Base-by-base conservation (phyloP, 1,284 basidiomycete genomes). In the Boletus semigastroideus region DNA sequence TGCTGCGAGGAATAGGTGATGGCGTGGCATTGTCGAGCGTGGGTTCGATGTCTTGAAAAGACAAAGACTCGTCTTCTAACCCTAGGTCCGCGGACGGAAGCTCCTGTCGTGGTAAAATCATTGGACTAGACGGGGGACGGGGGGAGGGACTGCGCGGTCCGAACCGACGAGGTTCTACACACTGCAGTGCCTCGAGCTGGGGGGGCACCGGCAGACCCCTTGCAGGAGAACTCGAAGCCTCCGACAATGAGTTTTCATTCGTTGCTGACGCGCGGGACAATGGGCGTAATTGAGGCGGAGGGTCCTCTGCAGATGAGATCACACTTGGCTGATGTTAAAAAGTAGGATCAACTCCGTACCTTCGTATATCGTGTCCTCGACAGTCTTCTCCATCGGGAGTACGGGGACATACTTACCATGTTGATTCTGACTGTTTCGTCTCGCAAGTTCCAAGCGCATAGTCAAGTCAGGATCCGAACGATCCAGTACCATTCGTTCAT, bases 371-470 rank as follows among this genome's bases (percentile, higher is more conserved):
- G 83, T 86, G 34, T 80, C 80, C 58, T 85, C 83, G 12, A 78
- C 62, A 5, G 78, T 75, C 17, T 65, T 65, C n/a, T 82, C 79
- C 56, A 77, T 60, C 9, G 70, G 59, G 50, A 76, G 42, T 44
- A 61, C 56, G 9, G 71, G 60, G 33, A 74, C 55, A 45, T 74
- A 73, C 42, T 77, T 76, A 16, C 74, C 76, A 54, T 80, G 76
- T 59, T 92, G 90, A 65, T 80, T 88, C 66, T 85, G 77, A 64
- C 90, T 92, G 66, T 94, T 94, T 56, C 80, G 78, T 55, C 89
- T 76, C 7, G 92, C 92, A 44, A 94, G 72, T 56, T 88, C 88
- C 49, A 94, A 71, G 42, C 87, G 82, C 70, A 80, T 76, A 25
- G 83, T 78, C 50, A 94, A 73, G 62, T 92, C 85, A 55, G 81